Evolutionary conservation across 495 filamentous ascomycete genomes (phyloP), one percentile per base, ranked within the genome.

Genomic region (Xylaria telfairii): DNA sequence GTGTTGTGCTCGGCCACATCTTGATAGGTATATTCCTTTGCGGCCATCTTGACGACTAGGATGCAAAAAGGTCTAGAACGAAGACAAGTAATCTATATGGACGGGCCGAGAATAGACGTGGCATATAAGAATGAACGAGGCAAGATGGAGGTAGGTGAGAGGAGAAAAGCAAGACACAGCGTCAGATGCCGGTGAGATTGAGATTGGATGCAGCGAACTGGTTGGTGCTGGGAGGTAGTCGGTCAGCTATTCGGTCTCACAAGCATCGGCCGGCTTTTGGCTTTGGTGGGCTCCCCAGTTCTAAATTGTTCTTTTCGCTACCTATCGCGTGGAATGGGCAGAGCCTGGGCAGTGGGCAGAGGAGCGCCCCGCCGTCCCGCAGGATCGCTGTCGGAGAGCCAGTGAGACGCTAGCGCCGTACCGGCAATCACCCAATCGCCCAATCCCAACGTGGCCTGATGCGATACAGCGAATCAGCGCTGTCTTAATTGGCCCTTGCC

Each of bases 1-100:
- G 89, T 90, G 83, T 90, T 92, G 86, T 99, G 96, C 78, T 87
- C 88, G 71, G 92, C 86, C 80, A 98, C 89, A 75, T 98, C 93
- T 74, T 90, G 83, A 84, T 92, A 93, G 67, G 95, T 97, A 83
- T 91, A 87, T 81, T 93, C 87, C 83, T 93, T 87, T 71, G 85
- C 81, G 74, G 90, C 87, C 91, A 93, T 93, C 77, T 80, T 91
- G 77, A 76, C 72, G 69, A 47, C 62, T 64, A 7, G 28, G 21
- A 10, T 1, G 15, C 28, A 5, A 10, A 30, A 32, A 46, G 49
- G 49, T 70, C 59, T 64, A 70, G 15, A 56, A 41, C 32, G 17
- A 44, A 32, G 44, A 32, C 42, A 26, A 61, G 32, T 9, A 37
- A 24, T 49, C 44, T 49, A 49, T 65, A 51, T 24, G 24, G 30